A percentile compares a stretch with the other conserved stretches of the same genome.
Evolutionary conservation across 2,329 filamentous ascomycete species (phyloP).

Genomic region (Aureobasidium mangrovei): DNA sequence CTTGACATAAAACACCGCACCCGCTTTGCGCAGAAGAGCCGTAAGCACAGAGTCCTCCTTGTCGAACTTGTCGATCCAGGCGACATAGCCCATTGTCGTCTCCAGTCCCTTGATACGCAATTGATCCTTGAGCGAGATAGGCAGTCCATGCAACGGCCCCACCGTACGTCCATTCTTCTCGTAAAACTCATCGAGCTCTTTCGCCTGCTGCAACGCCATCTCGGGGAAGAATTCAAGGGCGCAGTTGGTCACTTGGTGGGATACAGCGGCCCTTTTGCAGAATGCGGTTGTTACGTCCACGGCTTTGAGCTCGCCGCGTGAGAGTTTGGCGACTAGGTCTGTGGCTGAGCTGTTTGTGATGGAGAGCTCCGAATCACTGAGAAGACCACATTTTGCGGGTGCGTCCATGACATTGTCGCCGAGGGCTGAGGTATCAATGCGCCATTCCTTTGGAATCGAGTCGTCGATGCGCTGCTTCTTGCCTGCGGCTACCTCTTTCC

Average conservation of each 20-base stretch:
- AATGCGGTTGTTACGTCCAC: constrained; percentile 41
- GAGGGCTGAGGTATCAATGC: constrained; percentile 38
- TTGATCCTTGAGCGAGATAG: constrained; percentile 19
- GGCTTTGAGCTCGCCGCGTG: constrained; percentile 33
- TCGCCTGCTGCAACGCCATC: constrained; percentile 38
- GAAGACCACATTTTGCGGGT: not conserved
- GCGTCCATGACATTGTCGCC: constrained; percentile 2
- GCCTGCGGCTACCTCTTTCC: constrained; percentile 1
- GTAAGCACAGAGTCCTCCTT: constrained; percentile 48
- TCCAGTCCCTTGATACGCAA: constrained; percentile 31
- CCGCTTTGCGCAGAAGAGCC: constrained; percentile 46
- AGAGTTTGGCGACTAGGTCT: not conserved
- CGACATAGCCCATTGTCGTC: constrained; percentile 52
- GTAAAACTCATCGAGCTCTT: constrained; percentile 42
- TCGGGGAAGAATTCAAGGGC: constrained; percentile 34
- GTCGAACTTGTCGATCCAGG: constrained; percentile 52
- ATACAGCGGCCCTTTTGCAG: constrained; percentile 42
- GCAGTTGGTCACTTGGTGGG: constrained; percentile 42
- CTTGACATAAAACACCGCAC: constrained; percentile 44
- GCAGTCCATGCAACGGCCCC: constrained; percentile 24
- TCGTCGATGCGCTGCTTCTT: constrained; percentile 18
- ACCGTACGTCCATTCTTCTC: constrained; percentile 32
- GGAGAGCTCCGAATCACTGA: constrained; percentile 8
- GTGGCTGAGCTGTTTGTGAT: constrained; percentile 13
- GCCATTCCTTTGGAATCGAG: constrained; percentile 51